Percentiles rank a stretch among this genome's conserved stretches.
phyloP scores from a whole-genome alignment of 257 asterid genomes.

The Solanum verrucosum region DNA sequence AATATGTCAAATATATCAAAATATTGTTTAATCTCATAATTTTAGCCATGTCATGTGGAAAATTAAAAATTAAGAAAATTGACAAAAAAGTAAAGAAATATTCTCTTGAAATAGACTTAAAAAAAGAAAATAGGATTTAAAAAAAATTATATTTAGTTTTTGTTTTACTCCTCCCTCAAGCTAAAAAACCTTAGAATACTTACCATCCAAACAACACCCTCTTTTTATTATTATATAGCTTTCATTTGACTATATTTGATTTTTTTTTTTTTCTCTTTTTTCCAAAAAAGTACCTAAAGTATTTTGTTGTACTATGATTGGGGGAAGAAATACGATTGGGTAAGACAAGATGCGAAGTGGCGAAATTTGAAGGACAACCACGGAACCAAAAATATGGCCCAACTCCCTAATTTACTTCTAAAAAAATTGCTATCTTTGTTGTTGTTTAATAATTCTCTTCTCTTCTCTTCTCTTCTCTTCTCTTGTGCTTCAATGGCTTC shows the following conservation, averaged over 20 bases:
- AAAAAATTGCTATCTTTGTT: neutral
- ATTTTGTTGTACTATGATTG: neutral
- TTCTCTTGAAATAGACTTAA: neutral
- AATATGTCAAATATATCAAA: too few species aligned
- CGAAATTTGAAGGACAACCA: neutral
- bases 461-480: neutral
- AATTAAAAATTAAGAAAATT: neutral
- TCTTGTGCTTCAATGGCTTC: slow-evolving; percentile 34
- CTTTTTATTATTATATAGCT: neutral
- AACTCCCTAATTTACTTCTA: neutral
- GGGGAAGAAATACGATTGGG: neutral
- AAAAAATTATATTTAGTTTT: too few species aligned
- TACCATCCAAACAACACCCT: too few species aligned
- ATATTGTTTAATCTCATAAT: too few species aligned
- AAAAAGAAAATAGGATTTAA: neutral
- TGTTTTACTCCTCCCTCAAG: neutral
- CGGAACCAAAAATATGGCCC: neutral
- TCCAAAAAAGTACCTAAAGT: neutral
- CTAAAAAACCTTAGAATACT: neutral
- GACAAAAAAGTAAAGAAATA: neutral
- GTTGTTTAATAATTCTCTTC: neutral
- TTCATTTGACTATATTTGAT: neutral
- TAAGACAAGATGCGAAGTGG: neutral
- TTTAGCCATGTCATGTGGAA: neutral
- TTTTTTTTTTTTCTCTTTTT: too few species aligned